These are phyloP conservation scores for cucumber (Cucumis sativus) DNA, from an alignment of 306 rosid species.

Conservation along the genomic window DNA sequence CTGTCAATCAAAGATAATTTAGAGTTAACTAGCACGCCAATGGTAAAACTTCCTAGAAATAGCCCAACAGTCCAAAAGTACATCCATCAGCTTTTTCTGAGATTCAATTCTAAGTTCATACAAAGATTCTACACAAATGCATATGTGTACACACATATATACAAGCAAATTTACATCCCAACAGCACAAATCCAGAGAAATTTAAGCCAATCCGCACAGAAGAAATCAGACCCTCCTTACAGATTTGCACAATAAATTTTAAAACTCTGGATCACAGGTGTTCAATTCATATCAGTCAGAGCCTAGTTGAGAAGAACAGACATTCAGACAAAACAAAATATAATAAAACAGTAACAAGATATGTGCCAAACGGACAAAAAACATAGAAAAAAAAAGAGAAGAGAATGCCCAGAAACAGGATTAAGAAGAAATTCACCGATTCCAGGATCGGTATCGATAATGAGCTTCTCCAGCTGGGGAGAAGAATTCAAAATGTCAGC, in stretches of 20 bases:
- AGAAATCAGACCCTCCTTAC: not conserved
- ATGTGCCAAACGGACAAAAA: not conserved
- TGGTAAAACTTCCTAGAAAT: not conserved
- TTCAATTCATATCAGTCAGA: not conserved
- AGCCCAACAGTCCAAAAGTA: not conserved
- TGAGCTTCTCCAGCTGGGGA: constrained; percentile 42
- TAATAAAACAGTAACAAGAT: not conserved
- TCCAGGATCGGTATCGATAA: constrained; percentile 97
- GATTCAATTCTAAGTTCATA: not conserved
- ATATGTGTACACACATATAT: not conserved
- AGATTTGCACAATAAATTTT: too few relatives aligned
- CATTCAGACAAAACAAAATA: not conserved
- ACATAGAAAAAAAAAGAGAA: not conserved
- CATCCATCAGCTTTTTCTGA: not conserved
- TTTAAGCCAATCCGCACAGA: not conserved
- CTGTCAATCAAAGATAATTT: constrained; percentile 24
- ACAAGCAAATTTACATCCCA: not conserved
- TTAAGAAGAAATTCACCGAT: constrained; percentile 42
- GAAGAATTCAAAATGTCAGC: constrained; percentile 5
- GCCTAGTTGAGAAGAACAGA: not conserved
- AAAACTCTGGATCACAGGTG: not conserved
- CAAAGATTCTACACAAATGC: not conserved
- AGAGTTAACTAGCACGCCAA: not conserved
- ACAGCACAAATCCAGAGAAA: not conserved
- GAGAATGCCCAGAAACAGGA: not conserved